A percentile compares a stretch with the other conserved stretches of the same genome.
Evolutionary conservation across 1,139 yeast species (phyloP).

Genomic region (Nadsonia starkeyi-henricii): DNA sequence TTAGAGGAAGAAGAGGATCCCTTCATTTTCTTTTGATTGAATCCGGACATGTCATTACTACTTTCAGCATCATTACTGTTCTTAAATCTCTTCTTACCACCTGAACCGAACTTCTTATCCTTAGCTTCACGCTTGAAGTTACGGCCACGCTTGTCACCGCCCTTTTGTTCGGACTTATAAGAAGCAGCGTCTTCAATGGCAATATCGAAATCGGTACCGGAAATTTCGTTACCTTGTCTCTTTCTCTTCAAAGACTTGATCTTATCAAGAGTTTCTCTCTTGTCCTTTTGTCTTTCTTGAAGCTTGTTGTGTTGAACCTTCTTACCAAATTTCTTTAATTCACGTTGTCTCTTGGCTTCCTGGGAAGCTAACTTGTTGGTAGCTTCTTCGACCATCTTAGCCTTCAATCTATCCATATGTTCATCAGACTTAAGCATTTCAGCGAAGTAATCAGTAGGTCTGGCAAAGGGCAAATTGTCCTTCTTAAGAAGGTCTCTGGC

Average conservation of each 20-base stretch:
- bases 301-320: constrained; percentile 90
- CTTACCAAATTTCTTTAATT: constrained; percentile 92
- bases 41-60: constrained; percentile 55
- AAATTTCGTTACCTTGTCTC: constrained; percentile 64
- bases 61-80: constrained; percentile 66
- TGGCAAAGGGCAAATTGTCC: constrained; percentile 70
- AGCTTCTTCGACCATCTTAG: constrained; percentile 71
- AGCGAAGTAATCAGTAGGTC: constrained; percentile 94
- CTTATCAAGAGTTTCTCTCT: constrained; percentile 80
- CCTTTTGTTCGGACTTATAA: constrained; percentile 18
- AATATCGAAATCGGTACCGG: constrained; percentile 36
- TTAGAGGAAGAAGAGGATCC: constrained; percentile 22
- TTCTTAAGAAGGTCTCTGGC: constrained; percentile 54
- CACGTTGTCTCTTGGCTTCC: constrained; percentile 90
- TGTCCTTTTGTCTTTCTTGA: constrained; percentile 89
- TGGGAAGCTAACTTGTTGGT: constrained; percentile 83
- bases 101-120: constrained; percentile 53
- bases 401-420: constrained; percentile 90
- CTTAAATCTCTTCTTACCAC: constrained; percentile 65
- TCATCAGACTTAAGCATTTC: constrained; percentile 98
- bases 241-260: constrained; percentile 80
- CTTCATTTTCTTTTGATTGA: constrained; percentile 43
- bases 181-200: constrained; percentile 87
- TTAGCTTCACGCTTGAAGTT: constrained; percentile 55
- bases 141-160: constrained; percentile 33